Evolutionary conservation across 805 yeast genomes (phyloP), one percentile per base, ranked within the genome.

Genomic region (Candida jianshihensis): DNA sequence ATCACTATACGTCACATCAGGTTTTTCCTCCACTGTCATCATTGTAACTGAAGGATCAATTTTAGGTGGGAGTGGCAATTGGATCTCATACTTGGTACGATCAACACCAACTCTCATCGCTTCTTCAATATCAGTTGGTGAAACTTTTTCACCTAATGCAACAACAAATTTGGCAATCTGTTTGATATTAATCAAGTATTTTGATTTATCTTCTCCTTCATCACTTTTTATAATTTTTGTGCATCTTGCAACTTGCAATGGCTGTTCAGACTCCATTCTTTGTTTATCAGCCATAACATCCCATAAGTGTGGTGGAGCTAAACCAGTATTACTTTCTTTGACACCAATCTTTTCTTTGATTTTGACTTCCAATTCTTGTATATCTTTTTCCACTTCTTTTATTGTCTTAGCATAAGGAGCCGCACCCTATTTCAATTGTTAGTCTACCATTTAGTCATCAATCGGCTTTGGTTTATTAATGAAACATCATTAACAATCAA

Each of bases 11-110:
- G 99, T 92, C 26, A 92, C 97, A 63, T 92, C 98, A 12, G 98
- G 99, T 61, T 92, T 92, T 64, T 92, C 99, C 63, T 92, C 99
- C 33, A 92, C 99, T 2, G 97, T 90, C 99, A 92, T 92, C 98
- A 92, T 92, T 6, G 98, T 92, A 37, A 92, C 99, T 27, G 88
- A 75, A 12, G 99, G 97, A 61, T 92, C 99, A 57, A 92, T 92
- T 56, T 95, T 73, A 38, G 99, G 98, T 10, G 99, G 99, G 47
- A 92, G 71, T 21, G 99, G 98, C 53, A 92, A 71, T 70, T 90
- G 96, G 56, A 92, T 94, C 61, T 89, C 95, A 64, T 92, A 92
- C 63, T 90, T 90, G 54, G 85, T 88, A 61, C 98, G 78, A 60
- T 94, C 98, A 39, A 92, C 98, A 55, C 99, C 99, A 26, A 92